These are phyloP conservation scores for Thelephora terrestris DNA, from an alignment of 1,284 basidiomycete species.

Conservation along the genomic window DNA sequence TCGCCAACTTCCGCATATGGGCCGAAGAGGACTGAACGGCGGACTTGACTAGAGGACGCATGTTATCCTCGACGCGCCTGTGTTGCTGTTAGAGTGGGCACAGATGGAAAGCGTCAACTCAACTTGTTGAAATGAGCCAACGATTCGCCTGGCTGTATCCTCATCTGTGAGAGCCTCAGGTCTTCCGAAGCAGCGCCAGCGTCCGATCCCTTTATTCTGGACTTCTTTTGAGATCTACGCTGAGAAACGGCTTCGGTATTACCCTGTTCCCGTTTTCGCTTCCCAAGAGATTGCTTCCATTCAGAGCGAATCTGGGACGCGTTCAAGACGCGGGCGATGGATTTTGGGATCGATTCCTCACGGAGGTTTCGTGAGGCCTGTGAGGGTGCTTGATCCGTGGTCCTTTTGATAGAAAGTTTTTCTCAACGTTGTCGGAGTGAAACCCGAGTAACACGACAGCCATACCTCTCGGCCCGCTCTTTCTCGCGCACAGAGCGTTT, in stretches of 20 bases:
- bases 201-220: slow-evolving; percentile 15
- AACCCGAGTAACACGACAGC: slow-evolving; percentile 7
- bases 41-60: slow-evolving; percentile 50
- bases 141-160: slow-evolving; percentile 57
- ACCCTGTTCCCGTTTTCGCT: slow-evolving; percentile 25
- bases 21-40: slow-evolving; percentile 52
- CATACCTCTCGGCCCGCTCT: slow-evolving; percentile 29
- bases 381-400: slow-evolving; percentile 20
- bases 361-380: slow-evolving; percentile 15
- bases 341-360: slow-evolving; percentile 56
- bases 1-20: slow-evolving; percentile 30
- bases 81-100: neutral
- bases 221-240: slow-evolving; percentile 28
- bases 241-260: slow-evolving; percentile 18
- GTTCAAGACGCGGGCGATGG: slow-evolving; percentile 50
- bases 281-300: slow-evolving; percentile 38
- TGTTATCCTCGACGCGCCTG: slow-evolving; percentile 62
- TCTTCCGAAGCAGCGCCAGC: slow-evolving; percentile 12
- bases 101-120: slow-evolving; percentile 1
- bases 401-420: slow-evolving; percentile 28
- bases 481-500: slow-evolving; percentile 40
- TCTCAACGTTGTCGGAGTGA: slow-evolving; percentile 2
- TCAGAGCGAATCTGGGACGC: slow-evolving; percentile 47
- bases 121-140: slow-evolving; percentile 66
- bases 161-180: slow-evolving; percentile 21